Base-by-base conservation (phyloP, 495 filamentous ascomycete species). In the Aspergillus sparsus region DNA sequence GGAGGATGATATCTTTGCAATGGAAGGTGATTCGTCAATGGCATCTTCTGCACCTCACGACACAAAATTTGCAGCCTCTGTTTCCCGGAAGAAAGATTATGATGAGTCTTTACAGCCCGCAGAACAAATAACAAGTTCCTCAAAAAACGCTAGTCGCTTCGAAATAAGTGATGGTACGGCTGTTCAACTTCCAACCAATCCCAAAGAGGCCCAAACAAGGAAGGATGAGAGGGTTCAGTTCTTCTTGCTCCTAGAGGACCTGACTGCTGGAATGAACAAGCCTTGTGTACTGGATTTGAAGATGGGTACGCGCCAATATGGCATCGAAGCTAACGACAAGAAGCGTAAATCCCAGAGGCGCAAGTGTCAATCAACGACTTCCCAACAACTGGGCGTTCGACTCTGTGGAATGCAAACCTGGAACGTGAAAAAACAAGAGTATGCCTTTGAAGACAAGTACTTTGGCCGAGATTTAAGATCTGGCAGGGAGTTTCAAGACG, bases 251-350 rank as follows among this genome's bases (percentile, higher is more conserved):
- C 78, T 98, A n/a, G 94, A 98, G 74, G 94, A 98, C 69, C 83
- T 98, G 33, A 98, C 94, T 3, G 90, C 94, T 6, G 94, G 94
- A 36, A 97, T 98, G 93, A 90, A 89, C 68, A 87, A 89, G 35
- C 94, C 94, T 11, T 98, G 94, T 74, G 94, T 97, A 42, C 87
- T 98, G 65, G 94, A 98, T 72, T 80, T 98, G 60, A 98, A 98
- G 72, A 98, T 98, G 94, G 94, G 94, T 10, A 98, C 94, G n/a
- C 86, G 94, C 4, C 94, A 98, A 70, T 97, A 97, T 73, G 94
- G 94, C 12, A 83, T 97, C n/a, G 93, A 97, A 60, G 94, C 94
- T 8, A 84, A 82, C 51, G 87, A 93, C 42, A 93, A 94, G 75
- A 98, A 98, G 71, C 90, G 91, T 58, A 87, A 89, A 56, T 97